Evolutionary conservation across 2,329 filamentous ascomycete genomes (phyloP), one percentile per base, ranked within the genome.

Genomic region (Pseudogymnoascus sp.): DNA sequence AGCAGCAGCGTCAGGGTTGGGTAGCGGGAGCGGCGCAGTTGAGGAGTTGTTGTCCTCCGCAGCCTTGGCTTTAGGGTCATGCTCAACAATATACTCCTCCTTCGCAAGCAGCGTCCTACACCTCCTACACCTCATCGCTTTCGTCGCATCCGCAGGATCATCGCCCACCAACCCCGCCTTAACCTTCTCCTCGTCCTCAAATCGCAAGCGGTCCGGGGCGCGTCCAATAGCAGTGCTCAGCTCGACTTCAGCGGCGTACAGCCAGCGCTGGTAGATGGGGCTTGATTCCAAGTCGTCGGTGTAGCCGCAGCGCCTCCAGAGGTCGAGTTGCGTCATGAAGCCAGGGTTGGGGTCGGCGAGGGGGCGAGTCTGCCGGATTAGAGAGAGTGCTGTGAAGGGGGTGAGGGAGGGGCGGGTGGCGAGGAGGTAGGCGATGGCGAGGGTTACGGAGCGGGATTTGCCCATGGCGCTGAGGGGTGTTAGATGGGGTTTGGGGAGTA

Each of bases 321-420:
- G 78, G 67, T 88, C 81, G 4, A 99, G 81, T 74, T 99, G 94
- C 58, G 85, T 78, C 86, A 93, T 92, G 79, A 99, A 99, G 28
- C 92, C 93, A 33, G 85, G 78, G 72, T 99, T 99, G 3, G 94
- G 94, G 70, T 96, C 90, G 63, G 88, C 92, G 60, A 94, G 83
- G 14, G 88, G 84, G 38, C 93, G 85, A 43, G 82, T 83, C 70
- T 87, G 76, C 60, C 86, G 85, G 58, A 97, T 78, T 66, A 87
- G 81, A 25, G 80, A 78, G 58, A 97, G 77, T 2, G 92, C 92
- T 50, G 20, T 88, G 8, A 57, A 37, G 20, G 69, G 69, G 18
- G 68, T 71, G 35, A 69, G 79, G 36, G 79, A 72, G 4, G 84
- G 82, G 67, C 85, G 80, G 67, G 82, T 83, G 74, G 83, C 86